Conservation (phyloP, 768 basidiomycete genomes). For the Kwoniella sp. region DNA sequence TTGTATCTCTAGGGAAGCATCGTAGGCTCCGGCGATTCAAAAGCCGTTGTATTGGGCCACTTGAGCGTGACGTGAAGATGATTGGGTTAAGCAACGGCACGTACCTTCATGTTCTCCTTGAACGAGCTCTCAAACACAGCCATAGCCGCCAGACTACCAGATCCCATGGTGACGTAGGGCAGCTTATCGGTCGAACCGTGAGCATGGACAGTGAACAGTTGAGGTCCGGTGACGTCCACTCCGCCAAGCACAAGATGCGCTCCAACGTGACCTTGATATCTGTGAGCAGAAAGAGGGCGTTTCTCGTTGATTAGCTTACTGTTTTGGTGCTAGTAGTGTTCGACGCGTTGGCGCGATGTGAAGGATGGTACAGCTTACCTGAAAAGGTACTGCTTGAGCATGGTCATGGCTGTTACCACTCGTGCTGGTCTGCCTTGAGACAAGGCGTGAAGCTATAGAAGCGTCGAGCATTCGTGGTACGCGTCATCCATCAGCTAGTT, state of each 20-base stretch:
- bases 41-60: no score
- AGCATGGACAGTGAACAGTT: conserved; percentile 92
- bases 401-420: conserved; percentile 97
- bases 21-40: no score
- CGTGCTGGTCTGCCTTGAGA: conserved; percentile 87
- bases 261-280: conserved; percentile 90
- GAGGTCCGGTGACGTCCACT: conserved; percentile 89
- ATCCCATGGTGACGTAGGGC: conserved; percentile 98
- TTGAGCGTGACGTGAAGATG: background rate
- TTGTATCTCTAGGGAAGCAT: no score
- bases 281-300: conserved; percentile 52
- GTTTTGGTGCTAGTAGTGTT: no score
- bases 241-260: conserved; percentile 96
- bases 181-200: conserved; percentile 98
- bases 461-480: conserved; percentile 11
- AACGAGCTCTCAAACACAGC: conserved; percentile 90
- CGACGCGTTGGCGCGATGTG: background rate
- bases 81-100: conserved; percentile 19
- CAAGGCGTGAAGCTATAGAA: conserved; percentile 70
- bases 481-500: background rate
- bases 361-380: conserved; percentile 60
- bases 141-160: conserved; percentile 95
- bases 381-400: conserved; percentile 96
- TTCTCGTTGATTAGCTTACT: no score
- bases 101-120: conserved; percentile 79